Evolutionary conservation across 805 yeast genomes (phyloP).

Genomic region (Vanderwaltozyma tropicalis): DNA sequence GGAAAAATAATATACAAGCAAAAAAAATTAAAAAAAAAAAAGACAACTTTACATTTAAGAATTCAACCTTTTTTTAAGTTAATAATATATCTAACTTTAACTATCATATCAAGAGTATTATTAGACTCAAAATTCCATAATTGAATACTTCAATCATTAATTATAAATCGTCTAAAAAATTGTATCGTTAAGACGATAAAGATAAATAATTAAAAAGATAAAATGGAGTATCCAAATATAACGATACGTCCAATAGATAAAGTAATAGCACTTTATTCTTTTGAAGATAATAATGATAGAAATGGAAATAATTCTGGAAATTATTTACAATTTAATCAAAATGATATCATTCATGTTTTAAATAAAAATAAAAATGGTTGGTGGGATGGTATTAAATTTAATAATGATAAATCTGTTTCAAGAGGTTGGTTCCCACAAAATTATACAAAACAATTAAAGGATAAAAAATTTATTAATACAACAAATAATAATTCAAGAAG

Average conservation of each 20-base stretch:
- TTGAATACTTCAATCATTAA: not conserved
- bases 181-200: not conserved
- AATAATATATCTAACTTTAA: no score
- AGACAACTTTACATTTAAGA: not conserved
- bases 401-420: slow-evolving; percentile 12
- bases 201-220: no score
- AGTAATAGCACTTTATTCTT: slow-evolving; percentile 9
- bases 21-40: no score
- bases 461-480: not conserved
- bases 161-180: not conserved
- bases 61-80: not conserved
- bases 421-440: slow-evolving; percentile 77
- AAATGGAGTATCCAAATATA: not conserved
- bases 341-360: slow-evolving; percentile 62
- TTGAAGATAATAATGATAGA: slow-evolving; percentile 1
- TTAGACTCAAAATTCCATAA: not conserved
- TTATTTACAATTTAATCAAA: slow-evolving; percentile 30
- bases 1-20: no score
- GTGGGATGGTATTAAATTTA: slow-evolving; percentile 68
- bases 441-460: not conserved
- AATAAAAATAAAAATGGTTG: slow-evolving; percentile 56
- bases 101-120: not conserved
- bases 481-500: not conserved
- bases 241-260: slow-evolving; percentile 7
- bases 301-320: slow-evolving; percentile 4